phyloP scores from a whole-genome alignment of 805 yeast species.

The Grigorovia jiainica region DNA sequence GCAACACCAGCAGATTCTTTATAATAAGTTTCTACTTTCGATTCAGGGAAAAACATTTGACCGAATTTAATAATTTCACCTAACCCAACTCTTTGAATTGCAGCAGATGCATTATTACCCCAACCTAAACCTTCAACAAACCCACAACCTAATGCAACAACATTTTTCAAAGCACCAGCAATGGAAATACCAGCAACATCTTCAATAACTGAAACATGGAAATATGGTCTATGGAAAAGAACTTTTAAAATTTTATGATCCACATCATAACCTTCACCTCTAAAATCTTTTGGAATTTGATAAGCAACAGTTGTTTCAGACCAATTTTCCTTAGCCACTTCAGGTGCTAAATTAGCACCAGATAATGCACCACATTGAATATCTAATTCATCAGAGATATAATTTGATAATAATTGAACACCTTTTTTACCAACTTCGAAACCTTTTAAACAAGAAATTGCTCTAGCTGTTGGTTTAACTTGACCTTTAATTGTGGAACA shows the following conservation, averaged over 20 bases:
- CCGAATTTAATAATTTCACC: constrained; percentile 86
- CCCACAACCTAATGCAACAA: constrained; percentile 93
- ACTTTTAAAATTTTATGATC: constrained; percentile 65
- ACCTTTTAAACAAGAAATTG: constrained; percentile 93
- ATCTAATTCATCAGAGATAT: constrained; percentile 70
- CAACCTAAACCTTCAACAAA: constrained; percentile 96
- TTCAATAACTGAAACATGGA: constrained; percentile 86
- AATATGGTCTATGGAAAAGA: constrained; percentile 93
- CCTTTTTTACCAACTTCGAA: constrained; percentile 81
- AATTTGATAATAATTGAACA: constrained; percentile 71
- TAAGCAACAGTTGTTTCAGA: constrained; percentile 97
- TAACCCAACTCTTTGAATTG: constrained; percentile 92
- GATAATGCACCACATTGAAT: constrained; percentile 92
- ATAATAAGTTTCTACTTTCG: constrained; percentile 72
- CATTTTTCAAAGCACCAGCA: constrained; percentile 95
- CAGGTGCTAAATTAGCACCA: constrained; percentile 96
- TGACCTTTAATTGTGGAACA: constrained; percentile 70
- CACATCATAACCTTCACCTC: constrained; percentile 40
- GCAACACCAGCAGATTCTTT: constrained; percentile 97
- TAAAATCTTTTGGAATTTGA: constrained; percentile 54
- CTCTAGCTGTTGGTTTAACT: constrained; percentile 62
- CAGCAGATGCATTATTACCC: constrained; percentile 99
- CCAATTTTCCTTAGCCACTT: constrained; percentile 92
- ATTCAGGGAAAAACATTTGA: constrained; percentile 65
- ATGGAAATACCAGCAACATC: constrained; percentile 95